phyloP scores from a whole-genome alignment of 306 rosid species.

The Prunus mira region DNA sequence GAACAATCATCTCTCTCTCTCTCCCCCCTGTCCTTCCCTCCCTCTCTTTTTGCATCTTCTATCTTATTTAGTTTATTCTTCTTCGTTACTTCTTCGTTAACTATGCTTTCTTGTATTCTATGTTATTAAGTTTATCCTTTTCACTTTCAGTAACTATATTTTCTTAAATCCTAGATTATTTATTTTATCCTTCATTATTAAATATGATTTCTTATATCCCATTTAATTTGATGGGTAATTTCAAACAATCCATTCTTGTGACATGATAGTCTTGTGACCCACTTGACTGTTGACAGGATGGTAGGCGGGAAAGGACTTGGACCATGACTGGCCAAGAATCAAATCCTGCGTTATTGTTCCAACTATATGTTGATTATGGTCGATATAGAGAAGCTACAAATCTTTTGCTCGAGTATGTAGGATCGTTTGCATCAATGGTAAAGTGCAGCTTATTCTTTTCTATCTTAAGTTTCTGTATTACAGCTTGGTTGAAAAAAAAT shows the following conservation, averaged over 20 bases:
- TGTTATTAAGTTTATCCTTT: too few species aligned
- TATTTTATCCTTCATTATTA: too few species aligned
- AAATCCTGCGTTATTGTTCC: conserved; percentile 78
- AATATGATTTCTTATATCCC: background rate
- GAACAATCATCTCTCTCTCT: background rate
- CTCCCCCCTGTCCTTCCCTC: too few species aligned
- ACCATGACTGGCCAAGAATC: conserved; percentile 87
- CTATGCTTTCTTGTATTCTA: background rate
- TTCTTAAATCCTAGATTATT: too few species aligned
- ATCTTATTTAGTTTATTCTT: too few species aligned
- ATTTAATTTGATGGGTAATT: background rate
- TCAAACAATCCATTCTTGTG: background rate
- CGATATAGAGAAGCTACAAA: conserved; percentile 86
- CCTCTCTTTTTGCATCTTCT: too few species aligned
- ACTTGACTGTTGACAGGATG: conserved; percentile 55
- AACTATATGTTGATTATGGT: conserved; percentile 76
- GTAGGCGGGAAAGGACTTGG: conserved; percentile 55
- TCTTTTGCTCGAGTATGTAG: conserved; percentile 71
- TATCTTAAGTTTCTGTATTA: background rate
- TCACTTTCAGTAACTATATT: too few species aligned
- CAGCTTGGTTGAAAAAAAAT: background rate
- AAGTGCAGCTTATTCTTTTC: conserved; percentile 15
- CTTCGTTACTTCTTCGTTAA: background rate
- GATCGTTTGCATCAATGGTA: conserved; percentile 74
- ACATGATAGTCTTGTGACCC: conserved; percentile 11